Base-by-base conservation (phyloP, 768 basidiomycete genomes). In the Tulasnella sp. region DNA sequence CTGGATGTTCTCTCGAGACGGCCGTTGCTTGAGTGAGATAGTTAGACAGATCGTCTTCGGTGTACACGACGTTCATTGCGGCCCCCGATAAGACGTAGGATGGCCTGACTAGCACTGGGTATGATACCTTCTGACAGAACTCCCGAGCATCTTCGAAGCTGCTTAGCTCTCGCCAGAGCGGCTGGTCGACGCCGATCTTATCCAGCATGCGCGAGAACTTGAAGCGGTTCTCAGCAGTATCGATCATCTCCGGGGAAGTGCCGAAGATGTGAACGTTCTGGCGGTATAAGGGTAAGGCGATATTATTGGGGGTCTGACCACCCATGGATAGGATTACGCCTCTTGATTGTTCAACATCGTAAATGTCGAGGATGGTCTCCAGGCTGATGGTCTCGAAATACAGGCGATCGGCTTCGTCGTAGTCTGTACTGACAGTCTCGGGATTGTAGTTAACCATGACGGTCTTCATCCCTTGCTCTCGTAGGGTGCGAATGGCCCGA, bases 371-470 rank as follows among this genome's bases (percentile, higher is more conserved):
- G 60, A 99, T 91, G 1, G 92, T 87, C 74, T 99, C 94, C 67
- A 97, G 73, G 65, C 85, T 86, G 77, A 99, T 98, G 70, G 94
- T 97, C 74, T 99, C 96, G 70, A 99, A 99, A 77, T 98, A 99
- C 25, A 99, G 78, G 27, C 93, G 82, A 69, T 99, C 94, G 25
- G 94, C 94, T 68, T 98, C 94, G 73, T 98, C 96, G 72, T 97
- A 98, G 71, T 98, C 94, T 30, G 96, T 97, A 67, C 88, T 92
- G 70, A 99, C 96, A 1, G 96, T 99, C 75, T 98, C 94, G 12
- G 94, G 96, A 71, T 99, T 98, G 73, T 98, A 98, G 75, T 99
- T 98, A 75, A 98, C 87, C 94, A 98, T 99, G 71, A 98, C 82
- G 3, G 94, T 98, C 63, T 89, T 90, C 50, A 92, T 74, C 17